Evolutionary conservation across 2,329 filamentous ascomycete species (phyloP), one percentile per base, ranked within the genome.

Genomic region (Ilyonectria sp.): DNA sequence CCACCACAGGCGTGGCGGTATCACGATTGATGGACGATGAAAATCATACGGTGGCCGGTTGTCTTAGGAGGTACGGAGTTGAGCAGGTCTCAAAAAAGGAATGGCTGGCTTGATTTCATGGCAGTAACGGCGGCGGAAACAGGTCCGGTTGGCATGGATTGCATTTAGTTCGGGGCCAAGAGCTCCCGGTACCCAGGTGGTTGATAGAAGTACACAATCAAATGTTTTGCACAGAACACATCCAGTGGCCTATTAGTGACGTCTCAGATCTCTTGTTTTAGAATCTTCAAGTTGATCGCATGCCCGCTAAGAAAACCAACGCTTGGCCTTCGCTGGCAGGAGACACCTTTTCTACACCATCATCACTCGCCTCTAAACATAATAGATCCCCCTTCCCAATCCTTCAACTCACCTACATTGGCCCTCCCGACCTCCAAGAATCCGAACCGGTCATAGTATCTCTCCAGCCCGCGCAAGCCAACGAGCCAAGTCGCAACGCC

Each of bases 341-440:
- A 40, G 13, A 15, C 17, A 6, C 13, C 17, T 2, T 40, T 15
- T 40, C 37, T 13, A 5, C 6, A 40, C 6, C 8, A 40, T 23
- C 46, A 63, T 62, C 35, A 69, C 60, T 72, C 81, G 61, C 79
- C 78, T 55, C 77, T 75, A 46, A 81, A 80, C 81, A 82, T 82
- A 66, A 82, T 66, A 8, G 74, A 55, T 1, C 81, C 80, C 10
- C 80, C 80, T 31, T 80, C 74, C 80, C 80, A 82, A 29, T 73
- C 71, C 10, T 72, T 68, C 70, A 82, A 54, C 63, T 80, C 77
- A 1, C 79, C 80, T 23, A 81, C 75, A 55, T 82, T 82, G 13
- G 75, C 76, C 60, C 79, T 77, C 10, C 72, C 79, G 23, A 81
- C 79, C 65, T 79, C 75, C 10, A 70, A 66, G 60, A 81, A 82